Percentiles rank a stretch among this genome's conserved stretches.
Conservation (phyloP, 345 rosid species). For the Passiflora organensis region DNA sequence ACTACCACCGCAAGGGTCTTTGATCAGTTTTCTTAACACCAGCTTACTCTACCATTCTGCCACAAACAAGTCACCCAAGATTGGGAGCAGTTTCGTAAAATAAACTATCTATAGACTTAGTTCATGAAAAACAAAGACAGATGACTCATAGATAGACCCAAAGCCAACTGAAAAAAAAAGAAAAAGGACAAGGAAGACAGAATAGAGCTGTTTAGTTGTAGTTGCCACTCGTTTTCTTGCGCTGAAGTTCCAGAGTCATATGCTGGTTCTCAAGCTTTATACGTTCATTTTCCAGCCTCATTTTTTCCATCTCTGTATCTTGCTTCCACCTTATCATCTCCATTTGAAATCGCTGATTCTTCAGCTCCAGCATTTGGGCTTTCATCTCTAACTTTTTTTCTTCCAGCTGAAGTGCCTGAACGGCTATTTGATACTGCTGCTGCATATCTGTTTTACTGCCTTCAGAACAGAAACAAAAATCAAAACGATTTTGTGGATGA, state of each 20-base stretch:
- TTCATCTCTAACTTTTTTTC: slow-evolving; percentile 17
- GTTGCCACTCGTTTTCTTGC: slow-evolving; percentile 10
- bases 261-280: slow-evolving; percentile 21
- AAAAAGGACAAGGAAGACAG: not conserved
- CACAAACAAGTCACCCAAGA: no score
- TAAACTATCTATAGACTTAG: no score
- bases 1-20: no score
- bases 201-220: not conserved
- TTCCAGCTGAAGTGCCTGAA: slow-evolving; percentile 2
- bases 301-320: slow-evolving; percentile 20
- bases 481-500: not conserved
- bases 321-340: slow-evolving; percentile 10
- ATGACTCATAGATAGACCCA: no score
- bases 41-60: no score
- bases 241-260: slow-evolving; percentile 9
- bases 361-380: slow-evolving; percentile 11
- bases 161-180: not conserved
- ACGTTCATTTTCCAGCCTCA: slow-evolving; percentile 25
- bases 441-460: not conserved
- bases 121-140: no score
- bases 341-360: slow-evolving; percentile 19
- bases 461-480: not conserved
- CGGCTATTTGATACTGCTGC: slow-evolving; percentile 12
- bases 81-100: no score
- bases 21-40: no score